Evolutionary conservation across 2,329 filamentous ascomycete genomes (phyloP).

Genomic region (Lasiodiplodia sp.): DNA sequence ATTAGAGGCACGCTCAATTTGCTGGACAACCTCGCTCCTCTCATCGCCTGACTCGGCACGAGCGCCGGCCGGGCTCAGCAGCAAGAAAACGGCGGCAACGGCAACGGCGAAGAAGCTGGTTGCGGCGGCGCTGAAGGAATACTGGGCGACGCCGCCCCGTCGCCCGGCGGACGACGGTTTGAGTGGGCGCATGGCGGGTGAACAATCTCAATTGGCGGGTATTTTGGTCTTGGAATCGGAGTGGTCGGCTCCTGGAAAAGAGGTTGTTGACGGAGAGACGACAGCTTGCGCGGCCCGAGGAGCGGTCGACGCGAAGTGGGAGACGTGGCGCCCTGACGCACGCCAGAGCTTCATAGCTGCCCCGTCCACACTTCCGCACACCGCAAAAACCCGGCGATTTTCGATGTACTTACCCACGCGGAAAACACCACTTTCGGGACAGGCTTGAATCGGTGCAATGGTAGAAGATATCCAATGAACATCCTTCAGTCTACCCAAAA

Average conservation of each 20-base stretch:
- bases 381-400: slow-evolving; percentile 20
- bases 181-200: slow-evolving; percentile 37
- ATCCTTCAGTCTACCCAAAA: not conserved
- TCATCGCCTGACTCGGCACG: not conserved
- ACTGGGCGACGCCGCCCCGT: not conserved
- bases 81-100: slow-evolving; percentile 30
- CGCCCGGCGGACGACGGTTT: slow-evolving; percentile 12
- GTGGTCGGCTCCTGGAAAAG: slow-evolving; percentile 32
- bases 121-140: not conserved
- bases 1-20: slow-evolving; percentile 65
- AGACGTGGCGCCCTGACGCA: slow-evolving; percentile 30
- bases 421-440: not conserved
- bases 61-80: slow-evolving; percentile 38
- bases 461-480: not conserved
- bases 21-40: slow-evolving; percentile 27
- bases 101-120: slow-evolving; percentile 33
- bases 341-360: slow-evolving; percentile 9
- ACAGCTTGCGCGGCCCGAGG: slow-evolving; percentile 19
- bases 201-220: slow-evolving; percentile 31
- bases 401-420: not conserved
- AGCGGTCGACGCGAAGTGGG: slow-evolving; percentile 31
- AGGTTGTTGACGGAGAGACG: slow-evolving; percentile 32
- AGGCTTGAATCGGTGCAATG: not conserved
- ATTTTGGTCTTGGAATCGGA: slow-evolving; percentile 4
- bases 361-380: slow-evolving; percentile 11